Evolutionary conservation across 192 early-diverging fungal genomes (phyloP), one percentile per base, ranked within the genome.

Genomic region (Coemansia nantahalensis): DNA sequence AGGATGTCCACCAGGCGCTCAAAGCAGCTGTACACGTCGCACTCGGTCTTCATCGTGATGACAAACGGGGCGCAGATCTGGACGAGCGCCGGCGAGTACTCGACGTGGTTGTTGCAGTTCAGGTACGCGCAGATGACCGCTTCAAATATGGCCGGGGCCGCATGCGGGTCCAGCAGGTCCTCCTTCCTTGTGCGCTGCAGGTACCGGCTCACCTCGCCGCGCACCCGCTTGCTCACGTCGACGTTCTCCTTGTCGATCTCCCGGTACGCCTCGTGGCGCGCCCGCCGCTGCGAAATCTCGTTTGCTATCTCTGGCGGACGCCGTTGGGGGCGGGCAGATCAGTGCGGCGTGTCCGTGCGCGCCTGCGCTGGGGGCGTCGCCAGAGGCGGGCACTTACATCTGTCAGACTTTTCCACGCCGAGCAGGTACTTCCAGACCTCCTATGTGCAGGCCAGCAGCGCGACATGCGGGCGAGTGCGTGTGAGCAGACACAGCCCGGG

Each of bases 371-470:
- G n/a, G n/a, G n/a, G n/a, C n/a, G n/a, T n/a, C n/a, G n/a, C n/a
- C n/a, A n/a, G n/a, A n/a, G n/a, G 26, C 7, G 18, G 18, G 8
- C 44, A 61, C 59, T 56, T 62, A 68, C 66, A 87, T 61, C 88
- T 74, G 75, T 95, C 88, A 9, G 90, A 76, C 45, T 84, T 77
- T 67, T 90, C 82, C 21, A 93, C 87, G 41, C 86, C 89, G 21
- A 95, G 80, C 40, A 95, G 70, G 48, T 84, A 92, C 70, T 90
- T 85, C 92, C 92, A 95, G 26, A 88, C 89, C 38, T 89, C 88
- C 83, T 76, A 68, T 48, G 37, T 21, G 44, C 34, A 36, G 17
- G 39, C 15, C 30, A 43, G 17, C 38, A 33, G 40, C 4, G 24
- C 7, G 18, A 18, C 19, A 42, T 17, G 17, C 17, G 17, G 17